These are phyloP conservation scores for Spirogloea muscicola DNA, from an alignment of 139 green algal genomes.

Conservation along the genomic window DNA sequence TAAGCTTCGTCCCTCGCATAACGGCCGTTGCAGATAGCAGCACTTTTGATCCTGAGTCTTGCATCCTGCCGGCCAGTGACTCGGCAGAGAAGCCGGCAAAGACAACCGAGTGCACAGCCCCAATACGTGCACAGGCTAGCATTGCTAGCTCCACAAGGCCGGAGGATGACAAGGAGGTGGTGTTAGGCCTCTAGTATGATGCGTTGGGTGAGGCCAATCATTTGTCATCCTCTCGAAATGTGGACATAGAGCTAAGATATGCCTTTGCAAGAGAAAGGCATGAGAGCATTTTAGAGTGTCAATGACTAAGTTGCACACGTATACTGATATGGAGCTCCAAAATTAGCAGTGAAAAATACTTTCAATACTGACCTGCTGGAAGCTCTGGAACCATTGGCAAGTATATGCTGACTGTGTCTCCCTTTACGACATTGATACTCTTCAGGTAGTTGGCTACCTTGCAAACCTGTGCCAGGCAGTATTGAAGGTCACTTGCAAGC, in stretches of 20 bases:
- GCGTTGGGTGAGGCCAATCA: too few species aligned
- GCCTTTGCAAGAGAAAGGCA: too few species aligned
- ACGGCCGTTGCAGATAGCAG: slow-evolving; percentile 67
- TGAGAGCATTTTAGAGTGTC: too few species aligned
- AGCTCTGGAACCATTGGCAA: slow-evolving; percentile 93
- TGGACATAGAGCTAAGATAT: too few species aligned
- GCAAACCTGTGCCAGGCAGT: slow-evolving; percentile 53
- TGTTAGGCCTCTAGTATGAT: too few species aligned
- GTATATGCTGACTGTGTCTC: slow-evolving; percentile 88
- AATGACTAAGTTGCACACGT: too few species aligned
- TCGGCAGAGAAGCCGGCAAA: slow-evolving; percentile 93
- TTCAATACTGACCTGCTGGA: neutral
- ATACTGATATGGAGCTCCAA: too few species aligned
- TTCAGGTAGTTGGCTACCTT: slow-evolving; percentile 80
- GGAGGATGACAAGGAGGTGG: too few species aligned
- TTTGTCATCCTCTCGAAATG: too few species aligned
- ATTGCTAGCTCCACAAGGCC: slow-evolving; percentile 28
- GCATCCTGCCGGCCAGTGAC: slow-evolving; percentile 66
- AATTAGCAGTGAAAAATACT: neutral
- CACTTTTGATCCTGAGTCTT: slow-evolving; percentile 57
- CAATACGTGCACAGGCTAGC: slow-evolving; percentile 89
- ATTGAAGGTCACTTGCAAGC: too few species aligned
- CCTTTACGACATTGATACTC: slow-evolving; percentile 69
- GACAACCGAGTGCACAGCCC: slow-evolving; percentile 86
- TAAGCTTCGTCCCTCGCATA: slow-evolving; percentile 72